Evolutionary conservation across 805 yeast species (phyloP), one percentile per base, ranked within the genome.

Genomic region (Yarrowia sp.): DNA sequence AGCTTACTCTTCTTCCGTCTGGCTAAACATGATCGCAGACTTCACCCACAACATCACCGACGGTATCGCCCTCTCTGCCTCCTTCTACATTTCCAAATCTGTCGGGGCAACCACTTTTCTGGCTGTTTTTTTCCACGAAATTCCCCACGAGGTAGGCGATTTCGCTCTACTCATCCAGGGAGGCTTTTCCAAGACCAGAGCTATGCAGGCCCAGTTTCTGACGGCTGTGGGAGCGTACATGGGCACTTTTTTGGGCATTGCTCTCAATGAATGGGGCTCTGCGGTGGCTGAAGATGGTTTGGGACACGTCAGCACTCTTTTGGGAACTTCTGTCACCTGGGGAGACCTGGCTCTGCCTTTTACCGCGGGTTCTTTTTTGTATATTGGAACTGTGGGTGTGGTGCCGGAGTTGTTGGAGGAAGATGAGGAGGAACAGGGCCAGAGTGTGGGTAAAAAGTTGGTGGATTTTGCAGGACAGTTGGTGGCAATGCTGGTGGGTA

Each of bases 121-220:
- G 38, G 90, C 92, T 1, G 86, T 88, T 30, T 81, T 88, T 67
- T 82, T 86, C 74, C 95, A 89, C 72, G 95, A 89, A 72, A 82
- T 88, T 56, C 95, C 95, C 6, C 95, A 89, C 72, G 91, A 88
- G 71, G 82, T 89, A 67, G 92, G 93, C 54, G 95, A 89, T 71
- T 89, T 86, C 75, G 92, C 92, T 0, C 76, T 89, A 26, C 76
- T 89, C 66, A 81, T 86, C 67, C 85, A 85, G 70, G 86, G 87
- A 22, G 93, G 93, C 0, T 82, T 85, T 68, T 79, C 89, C 21
- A 85, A 85, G 74, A 75, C 83, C 74, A 84, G 84, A 67, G 91
- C 90, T 2, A 79, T 87, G 80, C 80, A 79, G 62, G 84, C 89
- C 0, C 92, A 88, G 74, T 79, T 86, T 62, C 70, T 86, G 35